Evolutionary conservation across 2,329 filamentous ascomycete species (phyloP).

Genomic region (Tolypocladium amazonense): DNA sequence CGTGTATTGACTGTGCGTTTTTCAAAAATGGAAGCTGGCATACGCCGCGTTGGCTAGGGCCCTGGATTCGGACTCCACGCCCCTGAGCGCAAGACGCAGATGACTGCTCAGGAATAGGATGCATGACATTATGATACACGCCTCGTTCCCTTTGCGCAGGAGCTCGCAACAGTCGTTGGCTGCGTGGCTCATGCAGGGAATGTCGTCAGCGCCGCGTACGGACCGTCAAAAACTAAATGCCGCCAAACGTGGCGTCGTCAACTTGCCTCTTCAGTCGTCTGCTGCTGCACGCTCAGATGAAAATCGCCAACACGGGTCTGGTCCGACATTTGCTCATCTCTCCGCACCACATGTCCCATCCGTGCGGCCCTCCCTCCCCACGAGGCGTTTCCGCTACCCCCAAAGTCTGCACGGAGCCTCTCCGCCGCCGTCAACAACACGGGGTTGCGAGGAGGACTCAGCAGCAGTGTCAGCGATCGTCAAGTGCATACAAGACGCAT

Average conservation of each 20-base stretch:
- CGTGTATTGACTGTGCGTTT: background rate
- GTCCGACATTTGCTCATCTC: background rate
- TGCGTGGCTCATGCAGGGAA: background rate
- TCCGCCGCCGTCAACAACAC: background rate
- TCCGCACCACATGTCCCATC: background rate
- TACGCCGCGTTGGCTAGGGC: background rate
- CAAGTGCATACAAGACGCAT: background rate
- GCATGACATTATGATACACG: background rate
- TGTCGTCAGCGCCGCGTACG: background rate
- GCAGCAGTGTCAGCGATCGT: background rate
- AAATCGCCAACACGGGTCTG: background rate
- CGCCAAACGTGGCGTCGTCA: background rate
- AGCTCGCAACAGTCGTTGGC: background rate
- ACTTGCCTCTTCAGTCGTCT: background rate
- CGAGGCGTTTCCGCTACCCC: background rate
- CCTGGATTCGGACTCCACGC: background rate
- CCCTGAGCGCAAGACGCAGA: background rate
- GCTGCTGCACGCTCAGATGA: background rate
- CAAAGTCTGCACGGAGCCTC: background rate
- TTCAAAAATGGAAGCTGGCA: background rate
- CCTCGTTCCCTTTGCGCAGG: background rate
- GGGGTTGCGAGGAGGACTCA: background rate
- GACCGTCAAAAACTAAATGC: background rate
- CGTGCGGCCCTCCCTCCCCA: background rate
- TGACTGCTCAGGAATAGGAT: background rate